Evolutionary conservation across 495 filamentous ascomycete genomes (phyloP).

Genomic region (Haplographium delicatum): DNA sequence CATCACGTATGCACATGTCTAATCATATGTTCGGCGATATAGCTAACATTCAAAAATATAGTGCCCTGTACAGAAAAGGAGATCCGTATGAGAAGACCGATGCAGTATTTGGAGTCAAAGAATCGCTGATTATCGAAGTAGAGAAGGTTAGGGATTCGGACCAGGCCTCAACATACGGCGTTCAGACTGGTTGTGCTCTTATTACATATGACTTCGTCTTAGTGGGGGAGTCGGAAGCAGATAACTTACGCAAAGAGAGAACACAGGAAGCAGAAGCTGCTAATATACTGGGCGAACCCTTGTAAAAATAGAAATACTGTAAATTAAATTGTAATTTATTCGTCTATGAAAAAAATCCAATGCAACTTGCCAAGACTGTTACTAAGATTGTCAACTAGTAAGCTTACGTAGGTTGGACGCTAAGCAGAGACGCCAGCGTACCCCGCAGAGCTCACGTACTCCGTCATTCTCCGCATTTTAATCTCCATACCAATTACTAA

Average conservation of each 20-base stretch:
- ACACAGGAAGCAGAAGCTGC: constrained; percentile 71
- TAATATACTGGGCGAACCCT: too few relatives aligned
- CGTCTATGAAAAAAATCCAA: too few relatives aligned
- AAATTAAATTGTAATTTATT: too few relatives aligned
- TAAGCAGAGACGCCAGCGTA: too few relatives aligned
- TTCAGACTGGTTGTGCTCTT: constrained; percentile 62
- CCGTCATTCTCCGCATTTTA: too few relatives aligned
- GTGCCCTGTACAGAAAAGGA: constrained; percentile 71
- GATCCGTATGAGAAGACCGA: constrained; percentile 90
- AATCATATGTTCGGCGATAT: not conserved
- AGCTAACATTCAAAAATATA: constrained; percentile 30
- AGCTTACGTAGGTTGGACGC: too few relatives aligned
- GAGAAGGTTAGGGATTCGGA: constrained; percentile 52
- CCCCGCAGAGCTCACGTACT: too few relatives aligned
- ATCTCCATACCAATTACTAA: too few relatives aligned
- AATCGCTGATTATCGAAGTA: constrained; percentile 71
- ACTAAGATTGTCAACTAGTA: too few relatives aligned
- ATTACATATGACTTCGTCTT: constrained; percentile 73
- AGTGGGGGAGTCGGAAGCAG: constrained; percentile 63
- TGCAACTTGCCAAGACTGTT: too few relatives aligned
- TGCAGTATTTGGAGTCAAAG: constrained; percentile 90
- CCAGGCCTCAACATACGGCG: constrained; percentile 57
- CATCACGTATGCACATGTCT: constrained; percentile 61
- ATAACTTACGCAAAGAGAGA: constrained; percentile 61
- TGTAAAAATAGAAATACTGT: too few relatives aligned